phyloP scores from a whole-genome alignment of 2,329 filamentous ascomycete genomes.

The Xylaria multiplex region DNA sequence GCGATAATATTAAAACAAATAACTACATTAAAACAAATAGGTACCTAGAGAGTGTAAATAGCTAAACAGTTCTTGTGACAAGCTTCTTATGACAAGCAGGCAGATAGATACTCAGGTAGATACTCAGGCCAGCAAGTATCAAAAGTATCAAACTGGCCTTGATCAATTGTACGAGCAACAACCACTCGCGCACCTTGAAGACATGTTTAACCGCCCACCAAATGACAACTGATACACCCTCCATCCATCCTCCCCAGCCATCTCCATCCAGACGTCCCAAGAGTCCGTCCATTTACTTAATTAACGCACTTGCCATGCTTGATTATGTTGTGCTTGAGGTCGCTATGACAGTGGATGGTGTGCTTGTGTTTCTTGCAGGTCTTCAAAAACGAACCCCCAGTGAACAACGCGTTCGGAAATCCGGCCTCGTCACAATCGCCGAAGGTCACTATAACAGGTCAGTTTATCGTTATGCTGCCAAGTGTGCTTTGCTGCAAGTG shows the following conservation, averaged over 20 bases:
- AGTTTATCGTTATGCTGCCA: background rate
- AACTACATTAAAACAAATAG: no score
- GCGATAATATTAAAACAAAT: no score
- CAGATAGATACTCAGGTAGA: no score
- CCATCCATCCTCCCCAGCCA: no score
- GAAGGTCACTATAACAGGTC: slow-evolving; percentile 1
- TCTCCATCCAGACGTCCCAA: no score
- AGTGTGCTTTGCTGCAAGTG: background rate
- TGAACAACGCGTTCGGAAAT: slow-evolving; percentile 6
- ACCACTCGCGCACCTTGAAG: background rate
- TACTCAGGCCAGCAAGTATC: background rate
- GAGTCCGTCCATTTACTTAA: background rate
- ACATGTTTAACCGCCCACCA: no score
- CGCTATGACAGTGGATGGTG: background rate
- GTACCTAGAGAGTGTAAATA: no score
- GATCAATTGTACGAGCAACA: background rate
- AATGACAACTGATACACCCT: background rate
- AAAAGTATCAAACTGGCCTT: background rate
- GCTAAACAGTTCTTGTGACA: no score
- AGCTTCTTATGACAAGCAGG: no score
- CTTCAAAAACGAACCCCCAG: background rate
- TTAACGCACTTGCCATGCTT: slow-evolving; percentile 16
- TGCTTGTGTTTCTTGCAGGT: background rate
- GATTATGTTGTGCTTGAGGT: slow-evolving; percentile 5
- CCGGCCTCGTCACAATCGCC: background rate